These are phyloP conservation scores for Sordaria brevicollis DNA, from an alignment of 495 filamentous ascomycete species.

Conservation along the genomic window DNA sequence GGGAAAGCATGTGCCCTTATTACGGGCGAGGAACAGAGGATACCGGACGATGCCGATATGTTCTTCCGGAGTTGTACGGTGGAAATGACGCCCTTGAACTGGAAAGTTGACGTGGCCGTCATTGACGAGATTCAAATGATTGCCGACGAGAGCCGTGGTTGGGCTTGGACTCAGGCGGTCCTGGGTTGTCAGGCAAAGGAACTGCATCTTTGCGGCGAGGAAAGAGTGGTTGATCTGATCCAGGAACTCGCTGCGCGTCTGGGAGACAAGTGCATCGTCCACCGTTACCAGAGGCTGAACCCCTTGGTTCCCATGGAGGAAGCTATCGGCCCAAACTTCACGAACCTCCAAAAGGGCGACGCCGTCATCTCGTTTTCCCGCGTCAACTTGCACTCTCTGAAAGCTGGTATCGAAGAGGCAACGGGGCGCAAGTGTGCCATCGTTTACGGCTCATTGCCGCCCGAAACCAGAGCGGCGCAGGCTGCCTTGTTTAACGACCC, in stretches of 20 bases:
- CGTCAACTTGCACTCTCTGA: constrained; percentile 69
- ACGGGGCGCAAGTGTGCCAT: constrained; percentile 79
- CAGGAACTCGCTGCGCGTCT: constrained; percentile 64
- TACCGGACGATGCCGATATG: constrained; percentile 37
- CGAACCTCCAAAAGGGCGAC: constrained; percentile 73
- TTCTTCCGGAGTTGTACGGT: constrained; percentile 80
- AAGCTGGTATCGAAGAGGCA: constrained; percentile 59
- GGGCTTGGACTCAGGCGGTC: constrained; percentile 94
- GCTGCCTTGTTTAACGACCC: constrained; percentile 89
- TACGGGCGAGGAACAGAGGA: constrained; percentile 79
- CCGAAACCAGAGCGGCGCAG: constrained; percentile 85
- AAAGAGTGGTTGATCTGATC: constrained; percentile 70
- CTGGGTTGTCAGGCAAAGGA: constrained; percentile 79
- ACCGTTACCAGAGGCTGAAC: constrained; percentile 73
- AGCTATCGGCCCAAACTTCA: constrained; percentile 53
- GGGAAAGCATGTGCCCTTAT: constrained; percentile 68
- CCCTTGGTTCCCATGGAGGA: constrained; percentile 53
- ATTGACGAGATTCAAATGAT: constrained; percentile 99
- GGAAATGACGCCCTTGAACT: constrained; percentile 79
- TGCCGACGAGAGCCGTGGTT: constrained; percentile 64
- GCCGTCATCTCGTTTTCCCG: constrained; percentile 81
- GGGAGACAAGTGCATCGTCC: constrained; percentile 74
- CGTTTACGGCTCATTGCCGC: constrained; percentile 85
- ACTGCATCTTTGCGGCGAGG: constrained; percentile 89
- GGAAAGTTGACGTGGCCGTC: constrained; percentile 73